Conservation (phyloP, 2,329 filamentous ascomycete species). For the Sordariomycetes sp. region DNA sequence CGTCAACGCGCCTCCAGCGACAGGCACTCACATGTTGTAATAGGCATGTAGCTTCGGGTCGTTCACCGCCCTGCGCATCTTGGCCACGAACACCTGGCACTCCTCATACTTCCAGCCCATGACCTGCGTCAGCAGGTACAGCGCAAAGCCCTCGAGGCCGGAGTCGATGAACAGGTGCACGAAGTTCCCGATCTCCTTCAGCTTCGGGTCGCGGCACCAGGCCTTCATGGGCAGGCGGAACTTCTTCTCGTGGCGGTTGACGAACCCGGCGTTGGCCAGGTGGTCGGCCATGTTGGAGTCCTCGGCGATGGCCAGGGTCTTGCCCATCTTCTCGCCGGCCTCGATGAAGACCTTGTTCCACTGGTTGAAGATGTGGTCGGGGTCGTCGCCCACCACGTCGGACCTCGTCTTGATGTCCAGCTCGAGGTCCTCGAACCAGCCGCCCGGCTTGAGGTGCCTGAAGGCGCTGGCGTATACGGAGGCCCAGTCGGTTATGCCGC, state of each 20-base stretch:
- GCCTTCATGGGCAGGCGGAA: conserved; percentile 31
- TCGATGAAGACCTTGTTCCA: conserved; percentile 1
- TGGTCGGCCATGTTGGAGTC: background rate
- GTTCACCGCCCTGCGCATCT: conserved; percentile 10
- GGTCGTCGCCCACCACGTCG: background rate
- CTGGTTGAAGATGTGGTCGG: conserved; percentile 4
- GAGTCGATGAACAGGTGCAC: conserved; percentile 15
- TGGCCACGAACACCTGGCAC: conserved; percentile 11
- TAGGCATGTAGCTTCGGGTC: conserved; percentile 1
- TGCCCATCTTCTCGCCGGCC: background rate
- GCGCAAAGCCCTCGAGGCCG: conserved; percentile 17
- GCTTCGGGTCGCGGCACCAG: conserved; percentile 33
- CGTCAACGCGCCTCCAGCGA: too few relatives aligned
- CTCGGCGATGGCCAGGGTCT: background rate
- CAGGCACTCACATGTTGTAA: background rate
- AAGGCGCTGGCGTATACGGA: conserved; percentile 40
- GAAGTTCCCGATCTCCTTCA: conserved; percentile 29
- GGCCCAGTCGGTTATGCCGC: conserved; percentile 42
- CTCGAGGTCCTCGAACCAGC: conserved; percentile 20
- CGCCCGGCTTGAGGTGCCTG: conserved; percentile 32
- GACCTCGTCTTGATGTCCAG: conserved; percentile 9
- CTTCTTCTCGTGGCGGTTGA: conserved; percentile 22
- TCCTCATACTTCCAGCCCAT: conserved; percentile 17
- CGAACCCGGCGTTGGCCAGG: conserved; percentile 22
- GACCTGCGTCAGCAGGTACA: conserved; percentile 15